Conservation (phyloP, 768 basidiomycete species). For the Boletus sensibilis region DNA sequence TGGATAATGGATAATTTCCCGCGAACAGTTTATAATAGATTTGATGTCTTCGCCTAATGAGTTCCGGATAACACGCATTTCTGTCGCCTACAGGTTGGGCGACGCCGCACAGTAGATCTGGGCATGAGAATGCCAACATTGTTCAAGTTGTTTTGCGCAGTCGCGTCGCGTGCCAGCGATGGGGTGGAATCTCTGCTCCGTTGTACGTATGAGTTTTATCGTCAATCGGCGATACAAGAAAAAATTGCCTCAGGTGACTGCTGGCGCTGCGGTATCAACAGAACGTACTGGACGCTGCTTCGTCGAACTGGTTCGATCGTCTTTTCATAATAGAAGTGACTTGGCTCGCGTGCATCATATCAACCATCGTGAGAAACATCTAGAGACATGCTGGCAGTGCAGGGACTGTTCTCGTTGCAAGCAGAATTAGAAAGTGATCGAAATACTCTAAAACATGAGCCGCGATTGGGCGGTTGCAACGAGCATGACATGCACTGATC, state of each 20-base stretch:
- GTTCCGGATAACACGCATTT: not conserved
- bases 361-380: not conserved
- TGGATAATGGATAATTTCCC: not conserved
- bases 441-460: not conserved
- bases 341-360: not conserved
- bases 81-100: not conserved
- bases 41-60: not conserved
- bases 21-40: not conserved
- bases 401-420: not conserved
- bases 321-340: not conserved
- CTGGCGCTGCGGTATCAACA: not conserved
- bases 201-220: not conserved
- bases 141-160: no score
- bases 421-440: not conserved
- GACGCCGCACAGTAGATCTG: not conserved
- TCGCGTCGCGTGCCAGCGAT: no score
- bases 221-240: not conserved
- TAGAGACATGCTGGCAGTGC: not conserved
- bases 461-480: not conserved
- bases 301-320: conserved; percentile 4
- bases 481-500: not conserved
- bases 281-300: not conserved
- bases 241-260: not conserved
- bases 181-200: not conserved
- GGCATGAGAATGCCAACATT: no score